Percentiles rank a stretch among this genome's conserved stretches.
These are phyloP conservation scores for Paramecium tetraurelia DNA, from an alignment of 73 alveolate species.

Conservation along the genomic window DNA sequence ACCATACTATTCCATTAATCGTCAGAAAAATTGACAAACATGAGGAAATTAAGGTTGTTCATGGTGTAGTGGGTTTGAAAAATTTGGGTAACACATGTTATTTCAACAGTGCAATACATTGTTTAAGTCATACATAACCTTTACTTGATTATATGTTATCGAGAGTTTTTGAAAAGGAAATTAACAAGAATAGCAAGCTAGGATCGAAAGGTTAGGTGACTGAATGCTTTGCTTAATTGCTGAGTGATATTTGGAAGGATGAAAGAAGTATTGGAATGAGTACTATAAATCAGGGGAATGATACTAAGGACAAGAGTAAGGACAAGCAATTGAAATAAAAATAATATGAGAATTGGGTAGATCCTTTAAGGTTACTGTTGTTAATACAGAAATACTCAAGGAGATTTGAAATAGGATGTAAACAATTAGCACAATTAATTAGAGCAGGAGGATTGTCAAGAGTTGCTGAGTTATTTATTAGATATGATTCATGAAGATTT, in stretches of 20 bases:
- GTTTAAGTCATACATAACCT: constrained; percentile 75
- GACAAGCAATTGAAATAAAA: neutral
- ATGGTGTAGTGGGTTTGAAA: constrained; percentile 75
- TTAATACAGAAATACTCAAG: constrained; percentile 46
- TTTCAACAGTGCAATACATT: constrained; percentile 82
- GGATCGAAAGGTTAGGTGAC: constrained; percentile 73
- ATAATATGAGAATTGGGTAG: constrained; percentile 60
- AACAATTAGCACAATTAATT: constrained; percentile 47
- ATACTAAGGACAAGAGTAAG: neutral
- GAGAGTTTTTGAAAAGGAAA: constrained; percentile 65
- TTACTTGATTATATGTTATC: constrained; percentile 74
- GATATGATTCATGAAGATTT: constrained; percentile 82
- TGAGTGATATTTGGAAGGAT: constrained; percentile 68
- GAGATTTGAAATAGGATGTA: constrained; percentile 65
- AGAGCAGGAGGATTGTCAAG: constrained; percentile 78
- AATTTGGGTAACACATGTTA: constrained; percentile 85
- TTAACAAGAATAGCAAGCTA: constrained; percentile 60
- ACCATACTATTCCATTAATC: neutral
- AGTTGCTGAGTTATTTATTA: constrained; percentile 68
- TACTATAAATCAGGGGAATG: neutral
- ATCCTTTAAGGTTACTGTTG: neutral
- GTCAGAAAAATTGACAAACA: neutral
- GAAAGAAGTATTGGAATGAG: constrained; percentile 46
- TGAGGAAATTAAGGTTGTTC: neutral
- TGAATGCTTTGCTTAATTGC: constrained; percentile 58